Evolutionary conservation across 805 yeast genomes (phyloP).

Genomic region (Lachancea sp.): DNA sequence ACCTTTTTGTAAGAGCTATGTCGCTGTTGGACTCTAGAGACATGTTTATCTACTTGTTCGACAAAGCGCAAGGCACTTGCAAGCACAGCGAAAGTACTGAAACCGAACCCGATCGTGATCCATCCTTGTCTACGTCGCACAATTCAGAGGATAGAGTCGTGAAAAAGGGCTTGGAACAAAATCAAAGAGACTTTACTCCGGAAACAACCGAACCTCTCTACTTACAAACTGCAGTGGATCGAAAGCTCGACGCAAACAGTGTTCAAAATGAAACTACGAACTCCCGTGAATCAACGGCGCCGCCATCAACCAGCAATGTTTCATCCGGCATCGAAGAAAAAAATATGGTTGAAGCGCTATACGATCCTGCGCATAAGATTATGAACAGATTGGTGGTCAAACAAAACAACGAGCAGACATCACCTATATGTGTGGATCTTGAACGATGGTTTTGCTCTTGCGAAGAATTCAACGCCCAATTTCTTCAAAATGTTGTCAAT

Average conservation of each 20-base stretch:
- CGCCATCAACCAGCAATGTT: not conserved
- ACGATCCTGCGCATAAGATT: conserved; percentile 1
- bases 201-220: too few relatives aligned
- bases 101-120: not conserved
- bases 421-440: conserved; percentile 28
- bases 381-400: conserved; percentile 23
- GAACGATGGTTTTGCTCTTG: conserved; percentile 32
- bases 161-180: not conserved
- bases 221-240: too few relatives aligned
- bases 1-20: conserved; percentile 29
- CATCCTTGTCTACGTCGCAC: not conserved
- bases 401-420: conserved; percentile 11
- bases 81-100: conserved; percentile 3
- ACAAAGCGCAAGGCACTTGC: conserved; percentile 1
- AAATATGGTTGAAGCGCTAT: not conserved
- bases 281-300: too few relatives aligned
- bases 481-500: conserved; percentile 4
- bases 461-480: conserved; percentile 23
- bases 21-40: conserved; percentile 31
- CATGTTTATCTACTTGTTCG: conserved; percentile 29
- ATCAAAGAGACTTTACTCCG: too few relatives aligned
- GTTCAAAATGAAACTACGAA: too few relatives aligned
- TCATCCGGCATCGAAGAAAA: not conserved
- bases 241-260: too few relatives aligned
- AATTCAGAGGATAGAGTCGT: not conserved